phyloP scores from a whole-genome alignment of 1,284 basidiomycete species.

The Fomitopsis palustris region DNA sequence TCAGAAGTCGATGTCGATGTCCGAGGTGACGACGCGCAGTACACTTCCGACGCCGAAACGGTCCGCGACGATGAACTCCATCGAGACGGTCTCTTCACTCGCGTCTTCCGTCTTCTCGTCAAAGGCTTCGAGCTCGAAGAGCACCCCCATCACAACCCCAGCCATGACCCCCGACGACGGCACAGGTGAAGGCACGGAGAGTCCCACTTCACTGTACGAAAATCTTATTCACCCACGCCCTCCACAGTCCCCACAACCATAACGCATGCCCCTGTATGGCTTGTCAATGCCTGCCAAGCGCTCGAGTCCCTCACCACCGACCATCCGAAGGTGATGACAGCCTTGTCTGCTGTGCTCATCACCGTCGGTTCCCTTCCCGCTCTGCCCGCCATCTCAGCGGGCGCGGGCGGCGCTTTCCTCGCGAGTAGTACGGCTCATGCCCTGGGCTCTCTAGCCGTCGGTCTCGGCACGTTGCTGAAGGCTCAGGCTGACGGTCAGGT shows the following conservation, averaged over 20 bases:
- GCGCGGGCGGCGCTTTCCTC: conserved; percentile 65
- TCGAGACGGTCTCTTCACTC: conserved; percentile 24
- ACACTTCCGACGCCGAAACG: conserved; percentile 23
- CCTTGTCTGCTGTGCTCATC: conserved; percentile 70
- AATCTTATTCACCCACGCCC: neutral
- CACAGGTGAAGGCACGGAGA: conserved; percentile 25
- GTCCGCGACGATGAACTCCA: conserved; percentile 24
- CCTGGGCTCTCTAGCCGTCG: conserved; percentile 70
- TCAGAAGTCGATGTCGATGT: conserved; percentile 21
- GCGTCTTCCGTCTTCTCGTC: conserved; percentile 14
- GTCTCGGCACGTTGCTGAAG: conserved; percentile 47
- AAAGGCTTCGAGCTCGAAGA: conserved; percentile 8
- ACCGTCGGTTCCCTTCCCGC: conserved; percentile 70
- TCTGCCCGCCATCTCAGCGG: conserved; percentile 38
- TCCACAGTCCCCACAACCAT: conserved; percentile 44
- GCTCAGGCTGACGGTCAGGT: neutral
- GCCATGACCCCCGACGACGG: conserved; percentile 23
- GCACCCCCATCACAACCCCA: conserved; percentile 17
- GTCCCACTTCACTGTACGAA: neutral
- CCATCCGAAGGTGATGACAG: conserved; percentile 72
- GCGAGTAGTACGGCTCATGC: conserved; percentile 71
- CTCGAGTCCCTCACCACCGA: conserved; percentile 69
- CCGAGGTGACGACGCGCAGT: conserved; percentile 25
- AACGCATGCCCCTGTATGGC: conserved; percentile 65
- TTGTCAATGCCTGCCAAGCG: conserved; percentile 69